Evolutionary conservation across 345 rosid genomes (phyloP).

Genomic region (Moringa oleifera): DNA sequence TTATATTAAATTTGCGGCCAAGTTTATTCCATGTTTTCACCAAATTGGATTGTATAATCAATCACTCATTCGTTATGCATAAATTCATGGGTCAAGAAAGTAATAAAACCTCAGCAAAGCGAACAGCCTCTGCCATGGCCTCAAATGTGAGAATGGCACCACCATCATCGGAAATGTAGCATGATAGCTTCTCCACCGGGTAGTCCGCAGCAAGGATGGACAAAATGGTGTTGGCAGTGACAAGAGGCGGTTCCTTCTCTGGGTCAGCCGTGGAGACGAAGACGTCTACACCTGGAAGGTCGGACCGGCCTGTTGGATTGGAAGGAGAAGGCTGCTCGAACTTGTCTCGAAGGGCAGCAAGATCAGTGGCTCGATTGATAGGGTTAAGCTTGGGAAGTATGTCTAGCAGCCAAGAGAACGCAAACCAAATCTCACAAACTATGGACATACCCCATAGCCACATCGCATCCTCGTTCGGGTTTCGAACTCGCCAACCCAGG

Average conservation of each 20-base stretch:
- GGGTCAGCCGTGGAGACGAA: conserved; percentile 93
- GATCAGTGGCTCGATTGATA: conserved; percentile 76
- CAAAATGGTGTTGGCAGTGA: conserved; percentile 77
- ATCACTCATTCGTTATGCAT: no score
- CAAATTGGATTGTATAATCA: no score
- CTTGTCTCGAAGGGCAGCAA: conserved; percentile 67
- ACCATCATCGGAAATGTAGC: conserved; percentile 88
- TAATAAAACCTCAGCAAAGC: conserved; percentile 84
- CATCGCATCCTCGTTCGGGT: conserved; percentile 81
- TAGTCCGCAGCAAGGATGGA: conserved; percentile 76
- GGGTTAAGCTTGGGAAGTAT: conserved; percentile 82
- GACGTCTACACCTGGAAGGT: conserved; percentile 77
- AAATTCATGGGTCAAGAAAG: no score
- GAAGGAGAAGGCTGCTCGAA: conserved; percentile 67
- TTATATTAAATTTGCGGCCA: no score
- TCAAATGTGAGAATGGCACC: conserved; percentile 87
- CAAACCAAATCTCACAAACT: conserved; percentile 90
- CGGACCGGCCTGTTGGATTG: conserved; percentile 84
- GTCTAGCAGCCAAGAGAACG: conserved; percentile 87
- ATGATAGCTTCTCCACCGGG: conserved; percentile 71
- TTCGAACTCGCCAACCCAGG: conserved; percentile 64
- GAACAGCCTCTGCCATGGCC: conserved; percentile 96
- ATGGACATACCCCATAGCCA: conserved; percentile 85
- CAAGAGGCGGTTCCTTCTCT: conserved; percentile 88
- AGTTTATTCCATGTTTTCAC: no score